Base-by-base conservation (phyloP, 805 yeast species). In the Saturnispora bothae region DNA sequence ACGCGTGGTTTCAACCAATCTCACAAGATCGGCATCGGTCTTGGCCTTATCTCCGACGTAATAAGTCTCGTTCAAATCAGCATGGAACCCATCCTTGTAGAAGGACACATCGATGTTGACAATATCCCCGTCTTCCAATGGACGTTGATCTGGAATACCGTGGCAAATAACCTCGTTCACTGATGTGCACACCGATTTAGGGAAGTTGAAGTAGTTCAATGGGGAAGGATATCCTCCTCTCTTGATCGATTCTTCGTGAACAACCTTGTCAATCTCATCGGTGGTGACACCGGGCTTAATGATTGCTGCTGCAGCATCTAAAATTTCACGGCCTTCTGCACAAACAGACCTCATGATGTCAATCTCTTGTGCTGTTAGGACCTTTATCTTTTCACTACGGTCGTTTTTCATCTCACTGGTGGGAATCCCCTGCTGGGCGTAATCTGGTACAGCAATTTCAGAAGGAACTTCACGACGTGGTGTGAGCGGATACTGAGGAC, bases 131-230 rank as follows among this genome's bases (percentile, higher is more conserved):
- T 89, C 97, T 57, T 83, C 64, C 46, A 92, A 69, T 25, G 77
- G 78, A 39, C 88, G 72, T 63, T 83, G 71, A 61, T 92, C 98
- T 20, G 98, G 98, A 42, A 92, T 83, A 46, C 98, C 98, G 60
- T 92, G 98, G 58, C 98, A 92, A 43, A 92, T 83, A 41, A 86
- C 78, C 65, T 92, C 98, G 60, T 92, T 92, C 31, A 92, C 80
- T 2, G 96, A 85, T 1, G 95, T 85, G 62, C 98, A 92, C 30
- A 84, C 72, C 17, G 92, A 76, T 57, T 86, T 88, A 31, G 97
- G 96, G 64, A 76, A 92, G 60, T 85, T 83, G 64, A 79, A 88
- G 64, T 92, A 92, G 64, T 92, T 92, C 46, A 89, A 66, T 3
- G 98, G 95, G 10, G 96, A 84, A 15, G 98, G 98, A 57, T 92